phyloP scores from a whole-genome alignment of 352 stramenopile genomes.

The Globisporangium irregulare region DNA sequence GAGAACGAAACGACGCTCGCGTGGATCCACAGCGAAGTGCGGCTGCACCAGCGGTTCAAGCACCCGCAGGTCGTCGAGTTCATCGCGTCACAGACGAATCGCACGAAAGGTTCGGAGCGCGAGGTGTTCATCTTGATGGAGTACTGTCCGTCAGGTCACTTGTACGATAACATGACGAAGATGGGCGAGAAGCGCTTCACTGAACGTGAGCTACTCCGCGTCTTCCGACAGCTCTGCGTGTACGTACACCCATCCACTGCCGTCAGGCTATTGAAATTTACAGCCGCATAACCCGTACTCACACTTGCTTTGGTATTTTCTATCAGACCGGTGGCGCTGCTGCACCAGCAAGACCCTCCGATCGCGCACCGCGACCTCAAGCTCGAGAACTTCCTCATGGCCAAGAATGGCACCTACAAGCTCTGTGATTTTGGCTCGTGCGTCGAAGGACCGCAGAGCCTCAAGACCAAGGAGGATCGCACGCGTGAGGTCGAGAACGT shows the following conservation, averaged over 20 bases:
- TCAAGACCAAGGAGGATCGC: conserved; percentile 84
- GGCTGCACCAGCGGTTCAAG: conserved; percentile 67
- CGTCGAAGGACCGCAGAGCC: conserved; percentile 69
- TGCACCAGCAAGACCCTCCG: conserved; percentile 80
- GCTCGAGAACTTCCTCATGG: conserved; percentile 96
- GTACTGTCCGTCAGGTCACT: conserved; percentile 91
- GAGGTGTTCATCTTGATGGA: conserved; percentile 97
- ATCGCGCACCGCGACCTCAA: conserved; percentile 97
- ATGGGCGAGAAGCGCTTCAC: conserved; percentile 74
- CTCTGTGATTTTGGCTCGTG: conserved; percentile 95
- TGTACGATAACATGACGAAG: conserved; percentile 92
- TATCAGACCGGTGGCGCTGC: conserved; percentile 48
- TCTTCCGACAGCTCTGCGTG: conserved; percentile 75
- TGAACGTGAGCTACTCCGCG: conserved; percentile 59
- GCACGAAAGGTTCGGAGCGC: conserved; percentile 36
- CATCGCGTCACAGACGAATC: conserved; percentile 46
- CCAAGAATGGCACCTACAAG: conserved; percentile 89
- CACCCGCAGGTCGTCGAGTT: conserved; percentile 73
- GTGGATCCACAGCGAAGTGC: conserved; percentile 68
- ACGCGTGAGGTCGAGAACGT: conserved; percentile 92
- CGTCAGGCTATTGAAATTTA: background rate
- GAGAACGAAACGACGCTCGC: conserved; percentile 61
- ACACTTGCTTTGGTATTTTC: background rate
- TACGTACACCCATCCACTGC: conserved; percentile 24
- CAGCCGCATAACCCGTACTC: background rate